phyloP scores from a whole-genome alignment of 257 asterid genomes.

The Pogostemon cablin region DNA sequence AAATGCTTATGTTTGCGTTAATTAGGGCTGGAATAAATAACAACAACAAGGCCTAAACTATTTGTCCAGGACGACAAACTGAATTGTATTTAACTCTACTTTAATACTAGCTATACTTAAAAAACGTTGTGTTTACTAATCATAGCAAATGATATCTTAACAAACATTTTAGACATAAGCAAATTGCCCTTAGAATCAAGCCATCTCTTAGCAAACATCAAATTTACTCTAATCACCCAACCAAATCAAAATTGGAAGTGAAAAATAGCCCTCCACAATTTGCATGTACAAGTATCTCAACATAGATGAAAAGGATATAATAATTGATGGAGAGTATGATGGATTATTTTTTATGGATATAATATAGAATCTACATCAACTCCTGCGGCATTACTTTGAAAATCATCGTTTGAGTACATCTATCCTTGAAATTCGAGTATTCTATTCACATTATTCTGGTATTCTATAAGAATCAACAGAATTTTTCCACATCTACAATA shows the following conservation, averaged over 20 bases:
- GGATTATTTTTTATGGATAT: too few relatives aligned
- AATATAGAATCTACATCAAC: too few relatives aligned
- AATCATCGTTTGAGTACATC: too few relatives aligned
- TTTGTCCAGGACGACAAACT: not conserved
- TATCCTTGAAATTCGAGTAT: too few relatives aligned
- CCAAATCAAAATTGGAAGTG: slow-evolving; percentile 18
- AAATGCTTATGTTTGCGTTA: slow-evolving; percentile 11
- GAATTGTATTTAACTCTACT: slow-evolving; percentile 13
- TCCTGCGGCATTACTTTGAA: too few relatives aligned
- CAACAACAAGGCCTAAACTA: not conserved
- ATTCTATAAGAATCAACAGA: too few relatives aligned
- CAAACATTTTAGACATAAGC: not conserved
- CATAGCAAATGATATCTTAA: slow-evolving; percentile 5
- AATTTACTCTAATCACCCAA: not conserved
- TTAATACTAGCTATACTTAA: slow-evolving; percentile 14
- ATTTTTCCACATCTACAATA: not conserved
- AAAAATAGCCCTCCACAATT: slow-evolving; percentile 15
- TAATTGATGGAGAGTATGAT: too few relatives aligned
- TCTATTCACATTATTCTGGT: too few relatives aligned
- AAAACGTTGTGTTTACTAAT: slow-evolving; percentile 1
- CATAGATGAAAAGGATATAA: not conserved
- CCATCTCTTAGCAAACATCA: not conserved
- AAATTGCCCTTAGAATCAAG: not conserved
- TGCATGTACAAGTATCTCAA: slow-evolving; percentile 1
- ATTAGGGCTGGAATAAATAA: slow-evolving; percentile 7